Conservation (phyloP, 2,329 filamentous ascomycete species). For the Fusarium denticulatum region DNA sequence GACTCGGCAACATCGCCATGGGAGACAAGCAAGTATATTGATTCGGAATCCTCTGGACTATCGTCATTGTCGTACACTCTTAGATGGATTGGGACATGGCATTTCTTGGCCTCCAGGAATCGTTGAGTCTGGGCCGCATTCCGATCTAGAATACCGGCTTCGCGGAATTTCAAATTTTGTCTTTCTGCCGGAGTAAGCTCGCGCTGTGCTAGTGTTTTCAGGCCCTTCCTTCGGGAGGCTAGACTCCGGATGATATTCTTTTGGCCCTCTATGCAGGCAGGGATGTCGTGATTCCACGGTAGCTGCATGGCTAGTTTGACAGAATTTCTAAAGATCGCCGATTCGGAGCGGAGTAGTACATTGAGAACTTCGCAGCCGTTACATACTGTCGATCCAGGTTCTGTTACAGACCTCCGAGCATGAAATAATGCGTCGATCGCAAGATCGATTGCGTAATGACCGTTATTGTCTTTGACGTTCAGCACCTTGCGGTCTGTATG, state of each 20-base stretch:
- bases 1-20: neutral
- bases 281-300: fast-evolving
- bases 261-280: fast-evolving
- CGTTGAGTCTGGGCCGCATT: fast-evolving
- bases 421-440: neutral
- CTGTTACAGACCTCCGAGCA: fast-evolving
- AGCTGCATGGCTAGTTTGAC: fast-evolving
- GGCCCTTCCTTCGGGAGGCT: fast-evolving
- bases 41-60: fast-evolving
- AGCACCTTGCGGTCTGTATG: fast-evolving
- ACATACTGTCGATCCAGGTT: fast-evolving
- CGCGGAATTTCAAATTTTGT: fast-evolving
- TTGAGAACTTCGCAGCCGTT: neutral
- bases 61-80: fast-evolving
- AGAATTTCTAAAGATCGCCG: fast-evolving
- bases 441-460: neutral
- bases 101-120: neutral
- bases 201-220: neutral
- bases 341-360: neutral
- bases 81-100: fast-evolving
- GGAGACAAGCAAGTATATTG: fast-evolving
- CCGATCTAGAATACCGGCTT: fast-evolving
- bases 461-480: neutral
- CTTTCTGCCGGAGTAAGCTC: neutral
- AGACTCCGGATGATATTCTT: neutral